Base-by-base conservation (phyloP, 2,329 filamentous ascomycete species). In the Chlorencoelia australis region DNA sequence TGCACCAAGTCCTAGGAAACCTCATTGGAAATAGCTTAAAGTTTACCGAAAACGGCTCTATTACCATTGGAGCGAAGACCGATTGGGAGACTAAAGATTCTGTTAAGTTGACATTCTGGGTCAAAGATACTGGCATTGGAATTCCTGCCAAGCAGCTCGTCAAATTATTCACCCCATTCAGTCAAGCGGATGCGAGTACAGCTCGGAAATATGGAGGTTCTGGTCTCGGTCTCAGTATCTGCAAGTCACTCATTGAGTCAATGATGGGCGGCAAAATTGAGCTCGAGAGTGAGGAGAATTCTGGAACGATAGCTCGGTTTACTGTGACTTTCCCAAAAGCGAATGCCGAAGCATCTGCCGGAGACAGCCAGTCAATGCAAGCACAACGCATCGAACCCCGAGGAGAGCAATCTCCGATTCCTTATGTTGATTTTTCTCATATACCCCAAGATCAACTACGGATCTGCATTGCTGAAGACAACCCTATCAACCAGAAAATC, bases 391-490 rank as follows among this genome's bases (percentile, higher is more conserved):
- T 57, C 15, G 61, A 62, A 24, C 50, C 59, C 57, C 60, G 50
- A 62, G 56, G 39, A 65, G 68, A 10, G 7, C 19, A 41, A 41
- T 47, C 64, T 56, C 10, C 53, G 53, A 14, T 65, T 35, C 64
- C 68, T 3, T 69, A 72, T 40, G 62, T 79, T 15, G 79, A 87
- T 54, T 69, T 95, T 4, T 79, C 79, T 13, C 69, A 70, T 39
- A 72, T 95, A 5, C 76, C 82, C 7, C 78, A 83, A 39, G 75
- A 87, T 29, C 69, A 93, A 38, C 67, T 96, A 19, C 79, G 85
- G 20, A 79, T 96, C 19, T 94, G 87, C 59, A 89, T 96, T 40
- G 89, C 89, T 0, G 89, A 96, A 54, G 89, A 96, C 62, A 95
- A 95, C 48, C 75, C 81, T 3, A 94, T 95, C 64, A 95, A 95